Conservation (phyloP, 495 filamentous ascomycete genomes). For the Penicillium flavigenum region DNA sequence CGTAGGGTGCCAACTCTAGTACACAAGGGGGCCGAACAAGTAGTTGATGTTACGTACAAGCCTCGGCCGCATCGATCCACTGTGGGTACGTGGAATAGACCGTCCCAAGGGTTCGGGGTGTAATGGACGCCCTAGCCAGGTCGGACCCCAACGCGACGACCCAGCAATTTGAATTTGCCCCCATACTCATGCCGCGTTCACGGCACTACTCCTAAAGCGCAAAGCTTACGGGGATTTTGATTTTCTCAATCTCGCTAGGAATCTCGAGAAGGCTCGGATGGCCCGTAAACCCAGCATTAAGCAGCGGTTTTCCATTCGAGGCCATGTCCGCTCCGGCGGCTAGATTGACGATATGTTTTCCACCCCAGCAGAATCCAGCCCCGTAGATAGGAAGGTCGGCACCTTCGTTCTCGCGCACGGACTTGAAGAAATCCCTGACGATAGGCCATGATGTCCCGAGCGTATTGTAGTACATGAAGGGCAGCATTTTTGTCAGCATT, state of each 20-base stretch:
- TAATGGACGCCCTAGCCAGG: no score
- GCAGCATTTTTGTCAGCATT: slow-evolving; percentile 8
- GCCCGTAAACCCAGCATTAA: slow-evolving; percentile 55
- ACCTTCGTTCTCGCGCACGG: slow-evolving; percentile 39
- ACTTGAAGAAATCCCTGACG: slow-evolving; percentile 46
- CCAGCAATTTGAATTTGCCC: no score
- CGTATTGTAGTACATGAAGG: slow-evolving; percentile 38
- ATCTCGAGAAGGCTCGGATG: slow-evolving; percentile 54
- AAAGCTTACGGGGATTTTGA: slow-evolving; percentile 53
- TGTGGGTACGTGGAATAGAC: no score
- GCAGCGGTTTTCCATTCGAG: slow-evolving; percentile 33
- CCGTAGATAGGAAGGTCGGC: slow-evolving; percentile 38
- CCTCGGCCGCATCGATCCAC: no score
- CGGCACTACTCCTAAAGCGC: no score
- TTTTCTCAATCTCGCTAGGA: slow-evolving; percentile 54
- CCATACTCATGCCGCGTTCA: no score
- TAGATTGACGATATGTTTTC: slow-evolving; percentile 48
- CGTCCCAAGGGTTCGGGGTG: no score
- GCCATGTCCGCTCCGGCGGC: slow-evolving; percentile 30
- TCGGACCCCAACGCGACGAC: no score
- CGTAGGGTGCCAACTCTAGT: no score
- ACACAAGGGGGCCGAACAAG: no score
- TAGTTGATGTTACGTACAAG: no score
- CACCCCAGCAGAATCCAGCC: slow-evolving; percentile 64
- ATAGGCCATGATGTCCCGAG: slow-evolving; percentile 40